These are phyloP conservation scores for Cladosporium sp. DNA, from an alignment of 2,329 filamentous ascomycete species.

Conservation along the genomic window DNA sequence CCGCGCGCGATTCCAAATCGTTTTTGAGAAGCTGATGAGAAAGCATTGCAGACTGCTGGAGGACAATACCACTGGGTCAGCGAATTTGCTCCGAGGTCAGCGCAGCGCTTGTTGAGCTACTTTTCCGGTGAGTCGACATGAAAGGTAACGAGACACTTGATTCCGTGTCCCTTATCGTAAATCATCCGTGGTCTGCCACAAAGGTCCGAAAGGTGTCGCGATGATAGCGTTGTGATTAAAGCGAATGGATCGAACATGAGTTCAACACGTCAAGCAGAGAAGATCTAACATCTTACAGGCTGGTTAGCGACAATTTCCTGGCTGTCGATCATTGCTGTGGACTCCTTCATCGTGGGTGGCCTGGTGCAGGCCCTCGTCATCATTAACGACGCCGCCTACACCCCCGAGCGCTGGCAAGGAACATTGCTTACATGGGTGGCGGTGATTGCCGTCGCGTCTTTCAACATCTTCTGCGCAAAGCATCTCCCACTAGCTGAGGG, in stretches of 20 bases:
- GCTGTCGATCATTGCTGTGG: conserved; percentile 42
- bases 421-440: conserved; percentile 24
- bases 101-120: conserved; percentile 24
- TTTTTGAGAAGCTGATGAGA: too few species aligned
- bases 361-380: conserved; percentile 44
- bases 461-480: conserved; percentile 28
- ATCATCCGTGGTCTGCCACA: too few species aligned
- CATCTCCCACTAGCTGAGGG: conserved; percentile 29
- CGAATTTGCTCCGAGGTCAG: conserved; percentile 28
- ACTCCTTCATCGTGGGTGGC: conserved; percentile 41
- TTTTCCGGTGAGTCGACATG: conserved; percentile 5
- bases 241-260: too few species aligned
- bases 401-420: conserved; percentile 21
- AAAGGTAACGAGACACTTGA: too few species aligned
- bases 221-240: too few species aligned
- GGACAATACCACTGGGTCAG: conserved; percentile 30
- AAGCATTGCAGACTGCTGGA: conserved; percentile 14
- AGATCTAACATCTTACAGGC: conserved; percentile 13
- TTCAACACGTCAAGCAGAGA: neutral
- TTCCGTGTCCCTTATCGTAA: too few species aligned
- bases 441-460: conserved; percentile 19
- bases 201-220: too few species aligned
- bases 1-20: too few species aligned
- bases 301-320: conserved; percentile 33
- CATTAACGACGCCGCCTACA: conserved; percentile 33